phyloP scores from a whole-genome alignment of 805 yeast genomes.

The Candida awuae region DNA sequence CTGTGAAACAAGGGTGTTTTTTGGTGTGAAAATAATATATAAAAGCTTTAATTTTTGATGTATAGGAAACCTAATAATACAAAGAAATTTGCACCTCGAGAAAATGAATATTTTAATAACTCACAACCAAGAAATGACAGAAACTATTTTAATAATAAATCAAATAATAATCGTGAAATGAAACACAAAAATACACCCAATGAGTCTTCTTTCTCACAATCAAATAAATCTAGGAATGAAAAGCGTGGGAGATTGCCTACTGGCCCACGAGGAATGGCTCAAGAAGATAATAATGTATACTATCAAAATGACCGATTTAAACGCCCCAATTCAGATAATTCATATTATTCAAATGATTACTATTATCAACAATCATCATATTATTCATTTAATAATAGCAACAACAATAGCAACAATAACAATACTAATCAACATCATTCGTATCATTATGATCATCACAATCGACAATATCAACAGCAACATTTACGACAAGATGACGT shows the following conservation, averaged over 20 bases:
- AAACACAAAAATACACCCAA: too few relatives aligned
- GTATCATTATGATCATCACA: neutral
- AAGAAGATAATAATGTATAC: too few relatives aligned
- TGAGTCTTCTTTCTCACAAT: too few relatives aligned
- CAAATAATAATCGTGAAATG: too few relatives aligned
- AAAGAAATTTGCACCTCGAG: too few relatives aligned
- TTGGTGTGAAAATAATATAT: neutral
- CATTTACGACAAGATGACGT: too few relatives aligned
- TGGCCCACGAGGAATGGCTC: constrained; percentile 10
- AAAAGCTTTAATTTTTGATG: neutral
- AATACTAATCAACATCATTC: neutral
- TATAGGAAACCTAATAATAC: constrained; percentile 2
- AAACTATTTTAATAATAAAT: too few relatives aligned
- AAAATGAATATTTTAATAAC: neutral
- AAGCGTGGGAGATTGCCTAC: constrained; percentile 10
- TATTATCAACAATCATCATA: neutral
- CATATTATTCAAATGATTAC: neutral
- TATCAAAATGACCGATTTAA: too few relatives aligned
- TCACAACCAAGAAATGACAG: neutral
- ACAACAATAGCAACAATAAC: neutral
- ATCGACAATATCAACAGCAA: too few relatives aligned
- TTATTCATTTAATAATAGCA: too few relatives aligned
- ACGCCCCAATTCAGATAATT: neutral
- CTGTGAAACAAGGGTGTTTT: too few relatives aligned
- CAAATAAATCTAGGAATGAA: too few relatives aligned